Evolutionary conservation across 2,329 filamentous ascomycete genomes (phyloP), one percentile per base, ranked within the genome.

Genomic region (Trichoderma brevicompactum): DNA sequence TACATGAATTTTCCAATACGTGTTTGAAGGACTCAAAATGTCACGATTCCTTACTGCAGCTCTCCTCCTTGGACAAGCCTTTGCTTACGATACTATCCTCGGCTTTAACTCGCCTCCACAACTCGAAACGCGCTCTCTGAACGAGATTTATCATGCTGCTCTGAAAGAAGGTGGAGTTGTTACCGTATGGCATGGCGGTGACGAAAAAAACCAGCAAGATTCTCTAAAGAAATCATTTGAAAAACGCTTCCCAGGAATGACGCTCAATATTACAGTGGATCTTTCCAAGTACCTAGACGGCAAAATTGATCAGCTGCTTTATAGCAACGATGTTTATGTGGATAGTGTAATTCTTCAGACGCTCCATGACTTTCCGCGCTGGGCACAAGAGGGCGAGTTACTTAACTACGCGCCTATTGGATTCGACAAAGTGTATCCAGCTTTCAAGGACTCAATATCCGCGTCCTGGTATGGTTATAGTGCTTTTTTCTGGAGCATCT

Each of bases 281-380:
- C 70, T 86, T 0, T 85, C 83, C 66, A 86, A 86, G 69, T 86
- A 86, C 67, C 83, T 83, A 68, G 80, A 84, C 64, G 74, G 69
- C 17, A 74, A 74, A 7, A 68, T 85, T 7, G 82, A 87, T 68
- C 71, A 78, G 43, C 80, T 82, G 64, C 72, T 84, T 1, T 79
- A 77, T 3, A 66, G 69, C 1, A 72, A 74, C 7, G 75, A 73
- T 6, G 73, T 80, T 12, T 76, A 75, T 9, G 76, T 81, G 19
- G 85, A 87, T 70, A 79, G 78, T 67, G 73, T 80, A 50, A 76
- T 79, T 6, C 70, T 86, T 3, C 84, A 86, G 69, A 84, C 83
- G 0, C 69, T 84, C 9, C 78, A 85, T 13, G 82, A 85, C 67
- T 86, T 77, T 67, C 79, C 81, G 0, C 78, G 82, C 8, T 86